Evolutionary conservation across 495 filamentous ascomycete genomes (phyloP), one percentile per base, ranked within the genome.

Genomic region (Hypomontagnella monticulosa): DNA sequence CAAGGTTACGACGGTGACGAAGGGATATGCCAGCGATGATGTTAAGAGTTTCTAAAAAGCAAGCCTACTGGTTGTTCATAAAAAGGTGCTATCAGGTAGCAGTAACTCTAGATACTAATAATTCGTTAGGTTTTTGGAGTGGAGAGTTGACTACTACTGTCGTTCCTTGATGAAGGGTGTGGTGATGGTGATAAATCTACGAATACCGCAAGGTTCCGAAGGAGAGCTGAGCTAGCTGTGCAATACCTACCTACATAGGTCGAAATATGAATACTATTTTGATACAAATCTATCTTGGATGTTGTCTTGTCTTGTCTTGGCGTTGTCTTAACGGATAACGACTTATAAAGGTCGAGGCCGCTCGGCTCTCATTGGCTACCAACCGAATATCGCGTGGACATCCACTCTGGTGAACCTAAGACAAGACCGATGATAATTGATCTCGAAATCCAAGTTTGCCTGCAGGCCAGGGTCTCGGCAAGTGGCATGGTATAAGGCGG

Each of bases 1-100:
- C 23, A 40, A 23, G 23, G 38, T 52, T 51, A 64, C 49, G 50
- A 61, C 18, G 14, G 46, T 42, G 44, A 61, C 16, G 56, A 69
- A 69, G 23, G 60, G 37, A 68, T 49, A 67, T 20, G 65, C 52
- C 11, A 48, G 53, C 16, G 20, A 62, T 50, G 53, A 55, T n/a
- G 14, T 47, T 57, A 47, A 47, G 33, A 58, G 46, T 23, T 63
- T 42, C 27, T 46, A n/a, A 44, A 54, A 53, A 57, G 66, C 56
- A 18, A 56, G 42, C n/a, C n/a, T n/a, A n/a, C 33, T 57, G 32
- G 16, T 42, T 49, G 11, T 23, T 42, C 23, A 38, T 14, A 44
- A 46, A 63, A 57, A 56, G 36, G 36, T 5, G 12, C 32, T 32
- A 15, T 44, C 48, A 53, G 16, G 47, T 27, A 27, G 3, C 56